A percentile compares a stretch with the other conserved stretches of the same genome.
phyloP scores from a whole-genome alignment of 2,329 filamentous ascomycete species.

The Grosmannia clavigera region DNA sequence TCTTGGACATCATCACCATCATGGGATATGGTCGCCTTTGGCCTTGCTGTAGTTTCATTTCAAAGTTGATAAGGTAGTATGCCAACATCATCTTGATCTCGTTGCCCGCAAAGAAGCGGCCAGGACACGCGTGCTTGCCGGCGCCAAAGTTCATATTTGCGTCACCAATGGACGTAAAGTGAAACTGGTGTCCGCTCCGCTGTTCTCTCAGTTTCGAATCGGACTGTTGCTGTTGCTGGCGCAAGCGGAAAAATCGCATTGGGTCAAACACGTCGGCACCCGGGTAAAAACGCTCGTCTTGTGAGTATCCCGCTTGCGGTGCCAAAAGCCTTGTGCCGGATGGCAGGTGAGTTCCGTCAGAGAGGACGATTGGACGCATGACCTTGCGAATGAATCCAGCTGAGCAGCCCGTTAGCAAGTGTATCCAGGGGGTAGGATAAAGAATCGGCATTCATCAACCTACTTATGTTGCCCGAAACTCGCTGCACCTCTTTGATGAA shows the following conservation, averaged over 20 bases:
- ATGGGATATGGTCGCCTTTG: slow-evolving; percentile 26
- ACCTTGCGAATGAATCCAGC: slow-evolving; percentile 34
- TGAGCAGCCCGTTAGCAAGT: slow-evolving; percentile 8
- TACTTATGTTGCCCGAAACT: slow-evolving; percentile 29
- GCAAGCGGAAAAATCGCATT: slow-evolving; percentile 34
- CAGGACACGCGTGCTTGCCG: slow-evolving; percentile 35
- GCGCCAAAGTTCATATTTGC: slow-evolving; percentile 34
- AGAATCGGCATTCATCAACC: slow-evolving; percentile 7
- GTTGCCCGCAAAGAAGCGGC: slow-evolving; percentile 34
- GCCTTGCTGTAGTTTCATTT: slow-evolving; percentile 26
- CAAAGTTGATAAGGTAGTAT: slow-evolving; percentile 29
- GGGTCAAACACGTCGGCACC: slow-evolving; percentile 33
- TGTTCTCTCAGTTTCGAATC: background rate
- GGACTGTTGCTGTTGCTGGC: slow-evolving; percentile 21
- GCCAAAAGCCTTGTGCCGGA: slow-evolving; percentile 29
- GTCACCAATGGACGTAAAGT: slow-evolving; percentile 29
- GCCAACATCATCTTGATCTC: slow-evolving; percentile 32
- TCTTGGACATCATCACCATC: slow-evolving; percentile 30
- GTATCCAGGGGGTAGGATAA: background rate
- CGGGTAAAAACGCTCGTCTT: slow-evolving; percentile 27
- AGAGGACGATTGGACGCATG: slow-evolving; percentile 30
- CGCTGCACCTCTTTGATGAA: slow-evolving; percentile 34
- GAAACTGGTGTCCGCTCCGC: slow-evolving; percentile 25
- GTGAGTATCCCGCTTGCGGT: slow-evolving; percentile 27
- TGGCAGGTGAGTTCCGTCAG: slow-evolving; percentile 30